Base-by-base conservation (phyloP, 148 eudicot species). In the Heliamphora exappendiculata region DNA sequence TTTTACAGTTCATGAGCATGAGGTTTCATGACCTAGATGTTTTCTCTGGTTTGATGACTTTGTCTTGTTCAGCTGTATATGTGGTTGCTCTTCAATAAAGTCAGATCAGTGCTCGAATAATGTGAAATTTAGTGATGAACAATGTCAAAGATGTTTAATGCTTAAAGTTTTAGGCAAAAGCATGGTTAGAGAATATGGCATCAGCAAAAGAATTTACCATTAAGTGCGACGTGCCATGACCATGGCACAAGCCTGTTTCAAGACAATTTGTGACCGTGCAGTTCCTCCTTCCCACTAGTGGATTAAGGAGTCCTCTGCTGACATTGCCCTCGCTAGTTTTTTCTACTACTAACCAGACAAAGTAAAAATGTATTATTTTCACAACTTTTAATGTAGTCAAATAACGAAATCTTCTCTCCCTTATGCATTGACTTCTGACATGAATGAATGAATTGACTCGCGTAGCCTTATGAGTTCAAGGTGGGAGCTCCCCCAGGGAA, bases 401-500 rank as follows among this genome's bases (percentile, higher is more conserved):
- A 31, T 22, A 4, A 19, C 24, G 31, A 29, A 70, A 31, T 31
- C 22, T 44, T 26, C 5, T 33, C 29, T 7, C 39, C 75, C 16
- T 62, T 31, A n/a, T 75, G 58, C 66, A 29, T 41, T 58, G 50
- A 76, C 49, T 70, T 62, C 64, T 54, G 29, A 69, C 51, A 31
- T 55, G 65, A 54, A 45, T 47, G 44, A 45, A 79, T 75, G 37
- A 34, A 44, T 50, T 68, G 37, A 39, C 44, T 45, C 75, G 75
- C 73, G 86, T 80, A 95, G 99, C 97, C 99, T 64, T 96, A 96
- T 53, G 91, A 74, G 86, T 96, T 96, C 88, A 86, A 88, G 89
- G 94, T 93, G 51, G 99, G 99, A 74, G 91, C 97, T 69, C 22
- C 83, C 69, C 97, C 99, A 7, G 99, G 99, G 57, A 91, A 89